Base-by-base conservation (phyloP, 1,284 basidiomycete genomes). In the Takashimella tepidaria region DNA sequence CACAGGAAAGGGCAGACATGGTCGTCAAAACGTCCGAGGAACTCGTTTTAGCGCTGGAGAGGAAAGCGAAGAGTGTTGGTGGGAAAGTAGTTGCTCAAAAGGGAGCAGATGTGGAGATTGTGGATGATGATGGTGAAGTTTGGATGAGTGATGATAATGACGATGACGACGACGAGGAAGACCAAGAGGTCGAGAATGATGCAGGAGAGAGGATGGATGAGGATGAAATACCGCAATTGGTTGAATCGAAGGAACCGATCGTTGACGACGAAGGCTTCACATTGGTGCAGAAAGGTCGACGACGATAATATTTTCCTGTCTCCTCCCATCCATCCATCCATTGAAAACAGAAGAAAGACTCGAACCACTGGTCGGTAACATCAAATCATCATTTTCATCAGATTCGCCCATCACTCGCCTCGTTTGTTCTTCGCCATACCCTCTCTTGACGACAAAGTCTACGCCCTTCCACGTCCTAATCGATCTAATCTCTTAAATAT, bases 241-340 rank as follows among this genome's bases (percentile, higher is more conserved):
- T 37, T 16, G 70, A 70, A 42, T 78, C 73, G 51, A 74, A 80
- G 45, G 85, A 86, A 67, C 85, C 85, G 0, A 81, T 87, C 50
- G 79, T 92, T 0, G 91, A 92, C 64, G 87, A 90, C 55, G 89
- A 93, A 54, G 91, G 91, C 1, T 93, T 95, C 67, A 89, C 85
- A 1, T 68, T 86, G 43, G 88, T 93, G 3, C 84, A 86, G 74
- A 78, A 80, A 46, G 31, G 31, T 16, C 10, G 31, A n/a, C n/a
- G n/a, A n/a, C n/a, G n/a, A n/a, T n/a, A n/a, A n/a, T n/a, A n/a
- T n/a, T n/a, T n/a, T n/a, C n/a, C n/a, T n/a, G n/a, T n/a, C n/a
- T n/a, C n/a, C n/a, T n/a, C n/a, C n/a, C n/a, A n/a, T n/a, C n/a
- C n/a, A n/a, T n/a, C n/a, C n/a, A n/a, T n/a, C n/a, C n/a, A n/a